Percentiles rank a stretch among this genome's conserved stretches.
phyloP scores from a whole-genome alignment of 495 filamentous ascomycete species.

The Penicillium macrosclerotiorum region DNA sequence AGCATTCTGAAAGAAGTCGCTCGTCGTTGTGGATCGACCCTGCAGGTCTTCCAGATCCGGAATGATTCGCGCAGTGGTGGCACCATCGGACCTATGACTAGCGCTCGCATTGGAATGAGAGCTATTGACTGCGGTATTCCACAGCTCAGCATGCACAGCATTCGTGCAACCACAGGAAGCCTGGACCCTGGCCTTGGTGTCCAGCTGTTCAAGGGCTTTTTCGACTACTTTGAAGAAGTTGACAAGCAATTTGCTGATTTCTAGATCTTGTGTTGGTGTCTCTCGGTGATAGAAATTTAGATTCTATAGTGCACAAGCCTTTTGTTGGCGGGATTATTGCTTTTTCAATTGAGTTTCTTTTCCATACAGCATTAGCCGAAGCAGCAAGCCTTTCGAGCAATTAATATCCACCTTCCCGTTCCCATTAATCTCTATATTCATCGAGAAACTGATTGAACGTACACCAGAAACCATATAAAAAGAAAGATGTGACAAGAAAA shows the following conservation, averaged over 20 bases:
- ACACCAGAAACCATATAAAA: neutral
- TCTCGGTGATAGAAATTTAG: conserved; percentile 1
- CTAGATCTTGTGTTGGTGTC: conserved; percentile 11
- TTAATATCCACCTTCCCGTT: neutral
- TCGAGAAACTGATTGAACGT: neutral
- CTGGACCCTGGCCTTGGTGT: conserved; percentile 88
- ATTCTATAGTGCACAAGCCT: conserved; percentile 6
- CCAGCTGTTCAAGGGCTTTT: conserved; percentile 84
- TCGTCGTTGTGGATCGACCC: conserved; percentile 60
- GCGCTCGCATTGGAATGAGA: conserved; percentile 73
- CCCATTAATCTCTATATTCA: neutral
- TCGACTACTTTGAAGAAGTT: conserved; percentile 83
- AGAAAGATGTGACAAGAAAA: neutral
- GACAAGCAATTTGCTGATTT: conserved; percentile 74
- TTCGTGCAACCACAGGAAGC: conserved; percentile 84
- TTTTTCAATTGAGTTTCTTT: neutral
- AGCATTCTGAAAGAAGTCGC: conserved; percentile 74
- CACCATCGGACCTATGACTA: conserved; percentile 93
- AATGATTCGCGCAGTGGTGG: conserved; percentile 87
- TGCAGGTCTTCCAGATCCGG: conserved; percentile 93
- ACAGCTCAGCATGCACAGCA: conserved; percentile 92
- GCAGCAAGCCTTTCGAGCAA: neutral
- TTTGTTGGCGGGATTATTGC: conserved; percentile 1
- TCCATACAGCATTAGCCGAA: neutral
- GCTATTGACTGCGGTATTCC: conserved; percentile 89